A percentile compares a stretch with the other conserved stretches of the same genome.
These are phyloP conservation scores for Metschnikowia peoriensis DNA, from an alignment of 805 yeast genomes.

Conservation along the genomic window DNA sequence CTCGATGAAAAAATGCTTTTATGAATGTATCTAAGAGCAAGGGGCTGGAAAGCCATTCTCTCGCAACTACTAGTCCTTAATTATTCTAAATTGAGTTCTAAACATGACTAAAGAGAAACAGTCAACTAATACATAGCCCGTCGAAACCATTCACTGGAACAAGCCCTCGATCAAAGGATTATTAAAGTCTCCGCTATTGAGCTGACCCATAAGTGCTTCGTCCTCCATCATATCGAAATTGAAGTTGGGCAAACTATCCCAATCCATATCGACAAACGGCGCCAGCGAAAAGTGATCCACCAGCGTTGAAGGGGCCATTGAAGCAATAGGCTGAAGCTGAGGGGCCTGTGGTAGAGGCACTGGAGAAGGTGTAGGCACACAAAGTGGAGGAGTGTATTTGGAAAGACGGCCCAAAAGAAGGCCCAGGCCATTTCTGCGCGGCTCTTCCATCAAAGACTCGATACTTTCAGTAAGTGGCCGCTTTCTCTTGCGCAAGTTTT, in stretches of 20 bases:
- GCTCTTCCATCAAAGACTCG: background rate
- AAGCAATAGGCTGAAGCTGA: background rate
- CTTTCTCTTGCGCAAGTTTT: background rate
- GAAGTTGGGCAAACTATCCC: conserved; percentile 25
- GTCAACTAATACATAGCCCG: too few relatives aligned
- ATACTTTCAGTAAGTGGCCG: background rate
- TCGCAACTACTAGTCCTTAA: too few relatives aligned
- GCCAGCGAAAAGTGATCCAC: conserved; percentile 2
- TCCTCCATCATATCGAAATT: conserved; percentile 33
- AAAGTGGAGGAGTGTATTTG: conserved; percentile 12
- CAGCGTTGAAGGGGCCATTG: background rate
- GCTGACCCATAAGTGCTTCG: conserved; percentile 25
- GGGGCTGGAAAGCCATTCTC: too few relatives aligned
- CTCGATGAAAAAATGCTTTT: too few relatives aligned
- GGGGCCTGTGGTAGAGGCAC: background rate
- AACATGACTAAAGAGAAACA: too few relatives aligned
- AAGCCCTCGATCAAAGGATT: conserved; percentile 22
- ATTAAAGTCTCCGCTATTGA: conserved; percentile 17
- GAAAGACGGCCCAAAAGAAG: conserved; percentile 2
- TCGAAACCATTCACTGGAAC: conserved; percentile 16
- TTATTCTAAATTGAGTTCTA: too few relatives aligned
- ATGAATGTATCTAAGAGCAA: too few relatives aligned
- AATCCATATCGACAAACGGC: conserved; percentile 12
- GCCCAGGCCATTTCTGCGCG: conserved; percentile 1
- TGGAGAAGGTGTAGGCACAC: conserved; percentile 3